phyloP scores from a whole-genome alignment of 164 flowering plant genomes.

The Piper betle region DNA sequence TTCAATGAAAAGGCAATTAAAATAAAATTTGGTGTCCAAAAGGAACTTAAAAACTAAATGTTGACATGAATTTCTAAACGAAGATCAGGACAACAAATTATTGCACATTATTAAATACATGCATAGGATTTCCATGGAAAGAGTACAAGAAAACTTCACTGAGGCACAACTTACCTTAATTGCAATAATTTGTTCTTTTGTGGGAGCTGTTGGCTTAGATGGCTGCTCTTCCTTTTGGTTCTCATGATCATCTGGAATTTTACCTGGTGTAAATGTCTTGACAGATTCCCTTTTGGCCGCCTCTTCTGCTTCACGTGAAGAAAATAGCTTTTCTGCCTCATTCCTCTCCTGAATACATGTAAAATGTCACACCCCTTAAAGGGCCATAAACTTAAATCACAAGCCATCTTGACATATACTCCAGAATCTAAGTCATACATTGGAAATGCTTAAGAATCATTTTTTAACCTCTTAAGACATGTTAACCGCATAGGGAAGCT shows the following conservation, averaged over 20 bases:
- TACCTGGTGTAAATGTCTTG: constrained; percentile 47
- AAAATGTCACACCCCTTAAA: too few relatives aligned
- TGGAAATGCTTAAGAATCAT: too few relatives aligned
- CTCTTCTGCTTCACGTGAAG: constrained; percentile 79
- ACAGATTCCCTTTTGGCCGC: constrained; percentile 47
- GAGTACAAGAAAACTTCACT: neutral
- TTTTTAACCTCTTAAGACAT: too few relatives aligned
- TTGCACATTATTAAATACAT: too few relatives aligned
- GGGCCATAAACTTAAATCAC: too few relatives aligned
- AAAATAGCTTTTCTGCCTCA: constrained; percentile 60
- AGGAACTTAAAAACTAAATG: too few relatives aligned
- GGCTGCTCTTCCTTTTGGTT: constrained; percentile 36
- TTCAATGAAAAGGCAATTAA: neutral
- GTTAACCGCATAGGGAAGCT: too few relatives aligned
- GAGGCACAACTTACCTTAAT: constrained; percentile 49
- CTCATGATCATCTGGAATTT: constrained; percentile 35
- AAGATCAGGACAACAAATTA: too few relatives aligned
- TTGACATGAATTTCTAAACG: too few relatives aligned
- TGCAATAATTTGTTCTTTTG: constrained; percentile 92
- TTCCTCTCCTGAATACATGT: constrained; percentile 56
- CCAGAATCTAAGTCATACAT: too few relatives aligned
- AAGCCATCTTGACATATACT: too few relatives aligned
- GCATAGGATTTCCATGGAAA: neutral
- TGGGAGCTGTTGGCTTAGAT: constrained; percentile 66
- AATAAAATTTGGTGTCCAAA: neutral